A percentile compares a stretch with the other conserved stretches of the same genome.
Conservation (phyloP, 176 grass and related monocot genomes). For the Leersia perrieri region DNA sequence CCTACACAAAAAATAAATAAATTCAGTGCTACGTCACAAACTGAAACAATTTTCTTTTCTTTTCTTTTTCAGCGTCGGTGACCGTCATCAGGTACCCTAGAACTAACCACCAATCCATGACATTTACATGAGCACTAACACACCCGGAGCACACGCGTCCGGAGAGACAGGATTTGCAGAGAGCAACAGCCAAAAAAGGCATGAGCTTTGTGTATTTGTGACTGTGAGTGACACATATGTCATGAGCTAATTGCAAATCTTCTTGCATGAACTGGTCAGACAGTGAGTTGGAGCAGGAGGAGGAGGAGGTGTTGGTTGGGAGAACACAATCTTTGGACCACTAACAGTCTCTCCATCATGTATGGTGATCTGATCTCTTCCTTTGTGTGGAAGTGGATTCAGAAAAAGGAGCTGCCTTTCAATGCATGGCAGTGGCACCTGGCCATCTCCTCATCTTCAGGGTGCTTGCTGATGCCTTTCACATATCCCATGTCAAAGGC, state of each 20-base stretch:
- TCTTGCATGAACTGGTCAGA: constrained; percentile 4
- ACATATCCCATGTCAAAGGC: constrained; percentile 36
- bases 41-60: background rate
- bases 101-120: constrained; percentile 23
- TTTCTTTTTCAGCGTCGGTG: background rate
- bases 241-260: background rate
- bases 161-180: constrained; percentile 21
- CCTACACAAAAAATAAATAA: background rate
- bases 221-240: constrained; percentile 7
- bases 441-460: background rate
- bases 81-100: background rate
- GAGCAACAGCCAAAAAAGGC: constrained; percentile 23
- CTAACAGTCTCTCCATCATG: background rate
- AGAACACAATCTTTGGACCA: constrained; percentile 44
- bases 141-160: constrained; percentile 39
- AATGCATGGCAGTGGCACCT: constrained; percentile 10
- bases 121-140: constrained; percentile 58
- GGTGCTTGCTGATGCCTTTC: constrained; percentile 6
- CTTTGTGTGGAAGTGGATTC: constrained; percentile 42
- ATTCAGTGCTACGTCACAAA: background rate
- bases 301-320: constrained; percentile 9
- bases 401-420: background rate
- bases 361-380: constrained; percentile 1
- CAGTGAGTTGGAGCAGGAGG: background rate
- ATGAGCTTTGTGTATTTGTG: background rate